These are phyloP conservation scores for Penicillium sp. DNA, from an alignment of 2,329 filamentous ascomycete genomes.

Conservation along the genomic window DNA sequence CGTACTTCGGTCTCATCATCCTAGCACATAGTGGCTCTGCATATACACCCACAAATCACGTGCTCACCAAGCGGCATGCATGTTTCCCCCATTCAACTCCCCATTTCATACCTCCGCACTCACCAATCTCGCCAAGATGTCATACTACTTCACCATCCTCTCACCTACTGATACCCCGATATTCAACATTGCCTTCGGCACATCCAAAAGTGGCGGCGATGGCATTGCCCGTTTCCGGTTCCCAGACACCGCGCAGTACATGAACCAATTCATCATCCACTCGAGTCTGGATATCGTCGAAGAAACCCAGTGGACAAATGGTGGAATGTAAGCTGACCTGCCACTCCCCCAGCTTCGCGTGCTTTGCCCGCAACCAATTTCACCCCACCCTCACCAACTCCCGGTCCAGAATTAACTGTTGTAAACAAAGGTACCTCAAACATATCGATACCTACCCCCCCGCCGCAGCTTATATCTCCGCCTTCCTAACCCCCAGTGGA, in stretches of 20 bases:
- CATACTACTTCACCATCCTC: slow-evolving; percentile 97
- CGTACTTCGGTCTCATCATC: background rate
- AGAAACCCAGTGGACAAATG: slow-evolving; percentile 89
- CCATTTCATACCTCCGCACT: background rate
- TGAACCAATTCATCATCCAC: slow-evolving; percentile 98
- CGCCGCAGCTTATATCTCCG: slow-evolving; percentile 83
- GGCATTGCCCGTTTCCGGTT: slow-evolving; percentile 88
- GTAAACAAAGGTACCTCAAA: slow-evolving; percentile 75
- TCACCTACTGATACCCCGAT: slow-evolving; percentile 93
- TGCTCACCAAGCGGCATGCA: background rate
- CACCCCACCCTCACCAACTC: background rate
- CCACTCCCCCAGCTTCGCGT: background rate
- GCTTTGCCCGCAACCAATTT: background rate
- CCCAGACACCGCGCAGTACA: slow-evolving; percentile 80
- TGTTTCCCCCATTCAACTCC: background rate
- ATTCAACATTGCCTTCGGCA: slow-evolving; percentile 96
- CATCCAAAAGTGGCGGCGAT: slow-evolving; percentile 92
- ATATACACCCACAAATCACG: background rate
- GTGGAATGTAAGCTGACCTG: slow-evolving; percentile 65
- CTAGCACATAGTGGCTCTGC: background rate
- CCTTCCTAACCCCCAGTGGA: slow-evolving; percentile 89
- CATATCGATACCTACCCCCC: slow-evolving; percentile 90
- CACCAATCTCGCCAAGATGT: slow-evolving; percentile 61
- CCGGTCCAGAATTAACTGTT: background rate
- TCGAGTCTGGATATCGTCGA: slow-evolving; percentile 92